Evolutionary conservation across 139 green algal species (phyloP).

Genomic region (Mychonastes homosphaera): DNA sequence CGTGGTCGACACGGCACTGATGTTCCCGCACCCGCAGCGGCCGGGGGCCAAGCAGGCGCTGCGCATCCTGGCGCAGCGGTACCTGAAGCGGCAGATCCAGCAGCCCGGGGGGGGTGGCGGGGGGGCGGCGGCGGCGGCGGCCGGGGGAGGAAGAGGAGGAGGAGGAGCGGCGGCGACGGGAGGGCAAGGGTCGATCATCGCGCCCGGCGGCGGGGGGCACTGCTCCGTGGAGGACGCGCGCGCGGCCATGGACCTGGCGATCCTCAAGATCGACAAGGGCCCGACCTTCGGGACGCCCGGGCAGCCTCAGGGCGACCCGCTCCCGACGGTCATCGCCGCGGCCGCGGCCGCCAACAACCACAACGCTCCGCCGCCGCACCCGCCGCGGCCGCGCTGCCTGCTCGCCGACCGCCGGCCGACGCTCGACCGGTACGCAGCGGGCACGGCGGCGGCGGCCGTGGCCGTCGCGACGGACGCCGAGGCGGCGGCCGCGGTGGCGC

Average conservation of each 20-base stretch:
- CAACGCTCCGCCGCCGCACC: too few relatives aligned
- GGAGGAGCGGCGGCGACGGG: neutral
- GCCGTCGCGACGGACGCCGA: too few relatives aligned
- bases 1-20: slow-evolving; percentile 65
- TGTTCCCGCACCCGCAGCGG: slow-evolving; percentile 72
- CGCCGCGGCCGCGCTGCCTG: too few relatives aligned
- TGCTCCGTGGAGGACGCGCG: slow-evolving; percentile 67
- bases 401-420: too few relatives aligned
- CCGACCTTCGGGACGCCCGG: slow-evolving; percentile 16
- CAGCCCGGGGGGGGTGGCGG: slow-evolving; percentile 3
- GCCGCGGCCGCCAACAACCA: too few relatives aligned
- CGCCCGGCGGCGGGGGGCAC: slow-evolving; percentile 32
- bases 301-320: too few relatives aligned
- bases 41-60: slow-evolving; percentile 61
- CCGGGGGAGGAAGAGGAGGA: too few relatives aligned
- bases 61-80: slow-evolving; percentile 19
- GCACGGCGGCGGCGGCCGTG: too few relatives aligned
- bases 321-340: too few relatives aligned
- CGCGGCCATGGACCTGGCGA: slow-evolving; percentile 71
- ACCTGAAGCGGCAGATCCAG: slow-evolving; percentile 69
- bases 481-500: too few relatives aligned
- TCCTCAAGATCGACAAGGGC: slow-evolving; percentile 73
- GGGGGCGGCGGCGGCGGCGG: too few relatives aligned
- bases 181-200: neutral
- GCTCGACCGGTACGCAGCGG: too few relatives aligned